Base-by-base conservation (phyloP, 1,284 basidiomycete genomes). In the Leccinum ambiguum region DNA sequence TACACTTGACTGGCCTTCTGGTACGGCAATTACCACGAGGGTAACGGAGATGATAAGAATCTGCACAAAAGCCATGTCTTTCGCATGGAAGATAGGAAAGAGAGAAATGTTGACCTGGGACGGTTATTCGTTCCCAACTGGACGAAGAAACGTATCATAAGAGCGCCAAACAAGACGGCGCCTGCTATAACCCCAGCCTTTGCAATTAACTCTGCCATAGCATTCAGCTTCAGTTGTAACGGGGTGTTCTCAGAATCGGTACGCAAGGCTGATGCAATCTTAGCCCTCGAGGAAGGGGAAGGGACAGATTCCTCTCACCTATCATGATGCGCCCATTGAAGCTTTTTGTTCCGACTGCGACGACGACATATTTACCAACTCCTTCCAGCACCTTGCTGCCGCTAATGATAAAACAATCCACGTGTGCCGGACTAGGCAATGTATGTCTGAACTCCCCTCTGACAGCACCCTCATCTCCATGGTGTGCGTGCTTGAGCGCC, bases 301-400 rank as follows among this genome's bases (percentile, higher is more conserved):
- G 23, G 3, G 11, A 30, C 11, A 61, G 59, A 61, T 63, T 36
- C 58, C 13, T 60, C 88, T 60, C 73, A 95, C 93, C 90, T 89
- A 96, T 96, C 92, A 97, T 94, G 73, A 97, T 95, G 60, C 95
- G 89, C 64, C 97, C 97, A 76, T 98, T 95, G 81, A 98, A 98
- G 70, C 91, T 94, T 79, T 90, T 93, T 10, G 87, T 87, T 30
- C 97, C 97, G 64, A 99, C 94, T 8, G 95, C 90, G 65, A 96
- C 92, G 68, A 98, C 89, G 62, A 98, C 89, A 74, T 98, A 99
- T 70, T 84, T 85, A 23, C 97, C 97, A 53, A 97, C 91, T 67
- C 97, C 97, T 79, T 99, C 97, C 45, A 96, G 81, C 59, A 99
- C 93, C 78, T 96, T 98, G 73, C 89, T 89, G n/a, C 97, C 97